These are phyloP conservation scores for Pythium aristosporum DNA, from an alignment of 352 stramenopile species.

Conservation along the genomic window DNA sequence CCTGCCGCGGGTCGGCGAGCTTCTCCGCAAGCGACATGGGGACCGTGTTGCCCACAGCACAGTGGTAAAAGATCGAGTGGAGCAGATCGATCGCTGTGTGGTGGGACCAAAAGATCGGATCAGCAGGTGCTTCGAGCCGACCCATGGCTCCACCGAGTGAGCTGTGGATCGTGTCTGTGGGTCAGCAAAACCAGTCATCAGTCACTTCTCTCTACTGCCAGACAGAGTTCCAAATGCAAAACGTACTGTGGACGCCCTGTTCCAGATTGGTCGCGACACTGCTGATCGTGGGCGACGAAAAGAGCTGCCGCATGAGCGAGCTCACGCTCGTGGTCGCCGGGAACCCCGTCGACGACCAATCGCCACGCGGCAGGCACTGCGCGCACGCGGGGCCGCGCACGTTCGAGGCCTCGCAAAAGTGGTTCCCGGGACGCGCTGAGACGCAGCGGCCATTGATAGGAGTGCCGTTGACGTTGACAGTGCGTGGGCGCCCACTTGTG, in stretches of 20 bases:
- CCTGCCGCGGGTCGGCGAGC: conserved; percentile 61
- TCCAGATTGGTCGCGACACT: conserved; percentile 68
- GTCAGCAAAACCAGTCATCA: not conserved
- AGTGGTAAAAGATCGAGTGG: conserved; percentile 87
- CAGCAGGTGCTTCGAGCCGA: conserved; percentile 66
- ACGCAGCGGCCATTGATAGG: conserved; percentile 65
- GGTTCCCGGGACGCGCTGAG: conserved; percentile 38
- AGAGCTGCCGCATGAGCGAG: conserved; percentile 75
- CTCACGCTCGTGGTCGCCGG: conserved; percentile 69
- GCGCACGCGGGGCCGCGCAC: conserved; percentile 40
- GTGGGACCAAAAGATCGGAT: conserved; percentile 88
- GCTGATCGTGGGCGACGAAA: conserved; percentile 62
- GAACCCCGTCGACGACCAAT: conserved; percentile 54
- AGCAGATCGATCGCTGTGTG: conserved; percentile 82
- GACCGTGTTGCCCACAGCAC: conserved; percentile 59
- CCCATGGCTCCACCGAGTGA: conserved; percentile 67
- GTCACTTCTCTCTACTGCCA: not conserved
- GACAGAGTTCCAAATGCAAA: not conserved
- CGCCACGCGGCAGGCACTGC: conserved; percentile 67
- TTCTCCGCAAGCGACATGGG: conserved; percentile 55
- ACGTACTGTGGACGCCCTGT: conserved; percentile 75
- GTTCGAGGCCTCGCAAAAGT: conserved; percentile 77
- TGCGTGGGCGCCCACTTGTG: conserved; percentile 27
- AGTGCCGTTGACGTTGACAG: conserved; percentile 67
- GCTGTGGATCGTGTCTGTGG: conserved; percentile 79